Evolutionary conservation across 768 basidiomycete genomes (phyloP).

Genomic region (Galerina marginata): DNA sequence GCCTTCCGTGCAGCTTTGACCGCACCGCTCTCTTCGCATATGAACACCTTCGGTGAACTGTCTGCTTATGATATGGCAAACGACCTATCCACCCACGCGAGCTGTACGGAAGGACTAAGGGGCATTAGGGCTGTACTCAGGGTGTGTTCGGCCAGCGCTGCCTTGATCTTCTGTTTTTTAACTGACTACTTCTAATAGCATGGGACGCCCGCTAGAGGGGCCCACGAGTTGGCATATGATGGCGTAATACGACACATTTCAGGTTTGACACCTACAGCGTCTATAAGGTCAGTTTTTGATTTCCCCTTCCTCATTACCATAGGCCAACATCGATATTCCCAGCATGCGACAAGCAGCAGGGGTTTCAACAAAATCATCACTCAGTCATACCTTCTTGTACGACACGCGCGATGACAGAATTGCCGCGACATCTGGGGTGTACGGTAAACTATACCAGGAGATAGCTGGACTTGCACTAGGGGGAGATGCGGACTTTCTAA

Average conservation of each 20-base stretch:
- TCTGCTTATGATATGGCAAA: constrained; percentile 75
- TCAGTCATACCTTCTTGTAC: constrained; percentile 76
- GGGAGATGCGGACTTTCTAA: constrained; percentile 80
- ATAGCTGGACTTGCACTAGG: constrained; percentile 62
- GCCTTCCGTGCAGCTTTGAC: constrained; percentile 77
- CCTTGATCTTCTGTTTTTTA: not conserved
- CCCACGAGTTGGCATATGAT: constrained; percentile 88
- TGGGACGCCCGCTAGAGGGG: constrained; percentile 42
- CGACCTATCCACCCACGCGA: constrained; percentile 82
- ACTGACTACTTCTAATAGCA: constrained; percentile 33
- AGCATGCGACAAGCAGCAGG: constrained; percentile 90
- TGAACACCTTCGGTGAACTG: constrained; percentile 74
- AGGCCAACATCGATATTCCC: constrained; percentile 5
- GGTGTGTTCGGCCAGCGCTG: constrained; percentile 67
- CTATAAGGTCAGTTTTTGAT: constrained; percentile 66
- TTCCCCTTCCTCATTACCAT: not conserved
- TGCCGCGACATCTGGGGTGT: constrained; percentile 64
- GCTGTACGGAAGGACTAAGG: constrained; percentile 66
- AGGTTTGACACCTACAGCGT: constrained; percentile 74
- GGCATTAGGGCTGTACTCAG: constrained; percentile 73
- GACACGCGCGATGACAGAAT: constrained; percentile 81
- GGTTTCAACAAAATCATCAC: constrained; percentile 77
- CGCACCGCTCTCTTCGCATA: constrained; percentile 62
- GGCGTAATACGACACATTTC: constrained; percentile 78
- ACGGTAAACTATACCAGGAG: constrained; percentile 68